Base-by-base conservation (phyloP, 164 flowering plant genomes). In the Stephania japonica region DNA sequence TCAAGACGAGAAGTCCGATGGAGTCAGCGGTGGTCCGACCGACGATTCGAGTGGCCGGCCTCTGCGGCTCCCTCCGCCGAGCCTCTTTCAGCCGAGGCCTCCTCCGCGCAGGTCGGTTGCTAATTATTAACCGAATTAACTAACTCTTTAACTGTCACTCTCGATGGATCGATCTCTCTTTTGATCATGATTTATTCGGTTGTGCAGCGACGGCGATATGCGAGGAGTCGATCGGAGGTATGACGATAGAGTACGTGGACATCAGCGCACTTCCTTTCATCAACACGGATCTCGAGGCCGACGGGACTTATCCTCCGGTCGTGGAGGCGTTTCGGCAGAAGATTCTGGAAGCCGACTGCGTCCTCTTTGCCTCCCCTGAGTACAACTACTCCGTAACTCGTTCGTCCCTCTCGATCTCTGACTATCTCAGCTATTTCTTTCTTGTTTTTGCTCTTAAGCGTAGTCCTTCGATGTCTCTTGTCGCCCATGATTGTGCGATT, bases 41-140 rank as follows among this genome's bases (percentile, higher is more conserved):
- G 47, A 64, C 75, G 43, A 84, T 93, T 75, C 89, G 87, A 75
- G 88, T 90, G 1, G 95, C 82, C 4, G 96, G 91, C 18, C 73
- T 93, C 25, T 88, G 91, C 69, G 97, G 98, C 9, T 93, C 97
- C 65, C 91, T 91, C 43, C 94, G 96, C 65, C 82, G 85, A 78
- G 90, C 77, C 65, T 94, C 98, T 65, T 89, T 24, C 86, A 80
- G 90, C 70, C 86, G 87, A 0, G 91, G 93, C 80, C 89, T 94
- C 79, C 1, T 94, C 77, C 91, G 86, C 53, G 67, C 94, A 6
- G 98, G 98, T 94, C 38, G 38, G 38, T 32, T 32, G 38, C 4
- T 4, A 32, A 2, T 32, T 32, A 4, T 32, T 4, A 32, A 32
- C 38, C 38, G 38, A 32, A 32, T 32, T 32, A 32, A 32, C 38